These are phyloP conservation scores for Gastrolobium bilobum DNA, from an alignment of 306 rosid species.

Conservation along the genomic window DNA sequence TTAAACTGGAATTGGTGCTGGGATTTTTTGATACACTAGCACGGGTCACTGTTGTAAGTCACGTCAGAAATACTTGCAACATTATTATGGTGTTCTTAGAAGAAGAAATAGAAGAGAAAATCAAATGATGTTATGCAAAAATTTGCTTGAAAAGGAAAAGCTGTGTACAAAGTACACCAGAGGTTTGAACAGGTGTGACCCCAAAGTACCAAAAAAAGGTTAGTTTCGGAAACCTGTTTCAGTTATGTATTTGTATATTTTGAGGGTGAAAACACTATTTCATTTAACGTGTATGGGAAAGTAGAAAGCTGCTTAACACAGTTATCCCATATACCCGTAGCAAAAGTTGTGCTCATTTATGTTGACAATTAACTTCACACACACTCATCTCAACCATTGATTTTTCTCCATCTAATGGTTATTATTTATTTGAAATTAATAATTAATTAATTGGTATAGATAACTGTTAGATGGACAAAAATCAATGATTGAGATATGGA, in stretches of 20 bases:
- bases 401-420: too few species aligned
- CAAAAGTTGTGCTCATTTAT: too few species aligned
- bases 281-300: too few species aligned
- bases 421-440: too few species aligned
- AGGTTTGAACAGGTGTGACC: not conserved
- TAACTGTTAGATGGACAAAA: too few species aligned
- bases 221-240: not conserved
- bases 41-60: slow-evolving; percentile 59
- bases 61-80: not conserved
- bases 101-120: not conserved
- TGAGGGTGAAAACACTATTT: too few species aligned
- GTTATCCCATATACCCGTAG: too few species aligned
- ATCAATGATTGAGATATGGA: too few species aligned
- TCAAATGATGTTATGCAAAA: not conserved
- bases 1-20: slow-evolving; percentile 14
- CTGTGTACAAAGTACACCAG: not conserved
- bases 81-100: not conserved
- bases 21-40: slow-evolving; percentile 57
- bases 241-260: not conserved
- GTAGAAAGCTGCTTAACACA: too few species aligned
- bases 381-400: too few species aligned
- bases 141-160: not conserved
- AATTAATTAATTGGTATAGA: too few species aligned
- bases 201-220: not conserved
- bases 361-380: too few species aligned